A percentile compares a stretch with the other conserved stretches of the same genome.
Conservation (phyloP, 164 flowering plant species). For the Cinnamomum micranthum region DNA sequence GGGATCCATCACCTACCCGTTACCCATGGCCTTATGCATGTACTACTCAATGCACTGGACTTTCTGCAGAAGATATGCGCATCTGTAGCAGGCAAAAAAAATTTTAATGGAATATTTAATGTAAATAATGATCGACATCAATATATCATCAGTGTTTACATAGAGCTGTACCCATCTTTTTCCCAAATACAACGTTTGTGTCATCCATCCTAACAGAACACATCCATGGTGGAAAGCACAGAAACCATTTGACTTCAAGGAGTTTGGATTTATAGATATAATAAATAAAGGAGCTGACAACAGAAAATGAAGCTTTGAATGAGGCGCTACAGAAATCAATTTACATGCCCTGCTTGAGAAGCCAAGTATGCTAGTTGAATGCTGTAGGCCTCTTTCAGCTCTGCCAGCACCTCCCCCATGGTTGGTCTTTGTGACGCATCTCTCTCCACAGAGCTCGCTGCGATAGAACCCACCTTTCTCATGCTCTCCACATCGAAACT, state of each 20-base stretch:
- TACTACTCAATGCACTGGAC: too few relatives aligned
- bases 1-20: too few relatives aligned
- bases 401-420: constrained; percentile 61
- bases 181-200: too few relatives aligned
- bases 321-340: constrained; percentile 6
- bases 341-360: constrained; percentile 22
- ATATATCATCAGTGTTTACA: too few relatives aligned
- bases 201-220: too few relatives aligned
- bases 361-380: constrained; percentile 67
- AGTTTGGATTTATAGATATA: not conserved
- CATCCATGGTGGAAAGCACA: not conserved
- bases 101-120: too few relatives aligned
- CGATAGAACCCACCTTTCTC: constrained; percentile 56
- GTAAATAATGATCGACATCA: too few relatives aligned
- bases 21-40: too few relatives aligned
- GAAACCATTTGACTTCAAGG: not conserved
- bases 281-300: too few relatives aligned
- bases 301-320: not conserved
- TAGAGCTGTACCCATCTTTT: too few relatives aligned
- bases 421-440: constrained; percentile 74
- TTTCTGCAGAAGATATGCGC: too few relatives aligned
- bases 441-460: constrained; percentile 74
- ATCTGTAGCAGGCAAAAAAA: too few relatives aligned
- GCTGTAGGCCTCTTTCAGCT: constrained; percentile 74
- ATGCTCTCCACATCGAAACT: constrained; percentile 67